Conservation (phyloP, 2,329 filamentous ascomycete species). For the Hypoxylon sp. region DNA sequence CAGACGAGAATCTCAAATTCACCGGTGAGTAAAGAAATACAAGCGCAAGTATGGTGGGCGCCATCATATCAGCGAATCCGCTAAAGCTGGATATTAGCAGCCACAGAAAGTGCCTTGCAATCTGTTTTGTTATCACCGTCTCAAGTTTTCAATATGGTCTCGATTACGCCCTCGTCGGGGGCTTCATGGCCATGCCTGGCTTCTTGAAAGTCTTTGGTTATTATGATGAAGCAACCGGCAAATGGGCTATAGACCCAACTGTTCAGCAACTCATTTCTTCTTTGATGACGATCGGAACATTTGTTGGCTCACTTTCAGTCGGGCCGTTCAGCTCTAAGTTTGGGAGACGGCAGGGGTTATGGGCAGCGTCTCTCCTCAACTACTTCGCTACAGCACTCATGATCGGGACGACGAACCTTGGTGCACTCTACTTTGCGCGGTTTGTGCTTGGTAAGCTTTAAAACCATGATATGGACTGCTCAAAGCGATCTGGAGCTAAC, state of each 20-base stretch:
- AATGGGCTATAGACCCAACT: conserved; percentile 53
- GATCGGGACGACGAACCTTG: conserved; percentile 51
- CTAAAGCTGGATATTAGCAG: conserved; percentile 50
- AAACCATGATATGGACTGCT: not conserved
- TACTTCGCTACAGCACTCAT: conserved; percentile 50
- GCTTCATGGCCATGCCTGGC: conserved; percentile 55
- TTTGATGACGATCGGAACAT: conserved; percentile 54
- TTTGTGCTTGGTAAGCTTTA: conserved; percentile 49
- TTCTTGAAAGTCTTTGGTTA: conserved; percentile 55
- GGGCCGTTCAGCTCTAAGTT: conserved; percentile 50
- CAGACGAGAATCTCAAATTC: conserved; percentile 3
- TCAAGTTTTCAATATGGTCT: conserved; percentile 55
- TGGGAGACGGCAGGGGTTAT: conserved; percentile 49
- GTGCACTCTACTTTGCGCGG: conserved; percentile 51
- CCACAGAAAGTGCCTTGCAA: conserved; percentile 49
- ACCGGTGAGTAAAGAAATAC: conserved; percentile 9
- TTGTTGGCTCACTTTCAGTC: conserved; percentile 51
- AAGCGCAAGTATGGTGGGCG: conserved; percentile 27
- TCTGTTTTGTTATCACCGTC: conserved; percentile 51
- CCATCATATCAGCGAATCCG: conserved; percentile 50
- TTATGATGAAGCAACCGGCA: conserved; percentile 42
- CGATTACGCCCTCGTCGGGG: conserved; percentile 54
- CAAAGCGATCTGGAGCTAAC: not conserved
- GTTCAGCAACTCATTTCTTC: conserved; percentile 55
- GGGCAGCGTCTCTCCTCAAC: conserved; percentile 50